These are phyloP conservation scores for Vaucheria bursata DNA, from an alignment of 352 stramenopile species.

Conservation along the genomic window DNA sequence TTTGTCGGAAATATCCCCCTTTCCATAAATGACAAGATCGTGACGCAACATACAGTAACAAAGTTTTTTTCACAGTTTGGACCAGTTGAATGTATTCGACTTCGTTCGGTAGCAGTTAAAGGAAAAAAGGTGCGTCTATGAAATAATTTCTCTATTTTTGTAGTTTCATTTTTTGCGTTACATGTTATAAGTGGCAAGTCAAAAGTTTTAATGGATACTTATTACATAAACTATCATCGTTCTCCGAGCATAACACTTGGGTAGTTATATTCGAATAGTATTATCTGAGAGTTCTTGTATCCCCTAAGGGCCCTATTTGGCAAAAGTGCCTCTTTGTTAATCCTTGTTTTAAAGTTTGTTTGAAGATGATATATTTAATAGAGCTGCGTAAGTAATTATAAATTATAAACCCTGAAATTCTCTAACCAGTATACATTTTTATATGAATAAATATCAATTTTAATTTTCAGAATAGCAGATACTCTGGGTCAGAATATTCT, in stretches of 20 bases:
- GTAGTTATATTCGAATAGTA: not conserved
- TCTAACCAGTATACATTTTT: too few species aligned
- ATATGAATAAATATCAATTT: too few species aligned
- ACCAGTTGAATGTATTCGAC: constrained; percentile 67
- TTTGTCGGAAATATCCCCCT: constrained; percentile 83
- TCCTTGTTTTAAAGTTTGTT: too few species aligned
- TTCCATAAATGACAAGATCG: constrained; percentile 63
- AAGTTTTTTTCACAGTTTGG: constrained; percentile 71
- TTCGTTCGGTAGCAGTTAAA: constrained; percentile 71
- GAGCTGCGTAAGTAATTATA: too few species aligned
- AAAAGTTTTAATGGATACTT: not conserved
- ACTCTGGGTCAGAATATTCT: too few species aligned
- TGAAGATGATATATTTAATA: too few species aligned
- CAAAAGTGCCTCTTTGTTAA: too few species aligned
- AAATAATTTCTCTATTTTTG: not conserved
- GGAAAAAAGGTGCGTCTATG: constrained; percentile 50
- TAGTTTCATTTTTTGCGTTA: not conserved
- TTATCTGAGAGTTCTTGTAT: too few species aligned
- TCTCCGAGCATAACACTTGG: not conserved
- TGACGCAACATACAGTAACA: too few species aligned
- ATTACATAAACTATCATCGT: not conserved
- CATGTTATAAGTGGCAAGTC: not conserved
- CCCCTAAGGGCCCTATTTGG: too few species aligned
- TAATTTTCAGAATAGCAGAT: too few species aligned
- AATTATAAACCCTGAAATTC: too few species aligned